Percentiles rank a stretch among this genome's conserved stretches.
Conservation (phyloP, 1,284 basidiomycete species). For the Leucoagaricus sp. region DNA sequence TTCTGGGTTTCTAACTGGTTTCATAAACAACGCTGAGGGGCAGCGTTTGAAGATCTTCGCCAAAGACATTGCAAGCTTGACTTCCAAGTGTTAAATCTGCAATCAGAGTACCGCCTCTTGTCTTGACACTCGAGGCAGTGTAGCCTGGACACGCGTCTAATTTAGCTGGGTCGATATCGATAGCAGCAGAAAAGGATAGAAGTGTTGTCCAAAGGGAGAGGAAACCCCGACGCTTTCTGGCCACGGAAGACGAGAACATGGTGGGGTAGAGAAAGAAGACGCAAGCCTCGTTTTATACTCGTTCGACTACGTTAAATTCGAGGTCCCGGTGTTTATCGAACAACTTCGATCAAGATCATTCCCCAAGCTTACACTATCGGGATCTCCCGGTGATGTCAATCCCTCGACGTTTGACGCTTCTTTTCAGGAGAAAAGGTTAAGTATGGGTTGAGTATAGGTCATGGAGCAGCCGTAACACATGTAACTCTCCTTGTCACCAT, state of each 20-base stretch:
- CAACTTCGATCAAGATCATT: too few species aligned
- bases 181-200: conserved; percentile 5
- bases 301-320: background rate
- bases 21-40: conserved; percentile 25
- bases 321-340: too few species aligned
- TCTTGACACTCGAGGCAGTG: conserved; percentile 19
- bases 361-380: too few species aligned
- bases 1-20: conserved; percentile 19
- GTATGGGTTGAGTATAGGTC: too few species aligned
- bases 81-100: conserved; percentile 21
- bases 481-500: too few species aligned
- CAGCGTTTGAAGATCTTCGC: conserved; percentile 23
- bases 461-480: too few species aligned
- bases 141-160: conserved; percentile 31
- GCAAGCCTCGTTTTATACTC: background rate
- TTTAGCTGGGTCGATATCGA: conserved; percentile 21
- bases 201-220: background rate
- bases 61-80: conserved; percentile 26
- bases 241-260: background rate
- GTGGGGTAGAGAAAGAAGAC: background rate
- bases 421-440: too few species aligned
- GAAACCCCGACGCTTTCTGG: background rate
- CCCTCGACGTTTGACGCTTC: too few species aligned
- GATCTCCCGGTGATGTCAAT: too few species aligned
- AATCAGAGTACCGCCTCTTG: conserved; percentile 18